Percentiles rank a stretch among this genome's conserved stretches.
phyloP scores from a whole-genome alignment of 164 flowering plant genomes.

The Macadamia integrifolia region DNA sequence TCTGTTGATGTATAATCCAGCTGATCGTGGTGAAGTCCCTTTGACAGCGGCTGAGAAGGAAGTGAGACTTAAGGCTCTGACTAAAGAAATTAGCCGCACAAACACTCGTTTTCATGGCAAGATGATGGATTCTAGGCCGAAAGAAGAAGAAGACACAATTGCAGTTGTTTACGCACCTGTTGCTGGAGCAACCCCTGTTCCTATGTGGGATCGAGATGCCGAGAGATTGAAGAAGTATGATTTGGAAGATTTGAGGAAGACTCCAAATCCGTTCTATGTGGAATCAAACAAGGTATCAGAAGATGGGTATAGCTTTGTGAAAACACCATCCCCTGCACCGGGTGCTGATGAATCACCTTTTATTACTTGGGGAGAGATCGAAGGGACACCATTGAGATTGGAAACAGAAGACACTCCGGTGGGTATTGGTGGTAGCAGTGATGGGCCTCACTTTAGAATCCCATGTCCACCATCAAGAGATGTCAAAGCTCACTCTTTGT shows the following conservation, averaged over 20 bases:
- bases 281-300: slow-evolving; percentile 68
- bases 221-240: slow-evolving; percentile 75
- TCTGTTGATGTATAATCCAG: slow-evolving; percentile 81
- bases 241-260: slow-evolving; percentile 83
- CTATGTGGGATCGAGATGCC: slow-evolving; percentile 42
- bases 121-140: slow-evolving; percentile 46
- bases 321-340: slow-evolving; percentile 90
- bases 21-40: slow-evolving; percentile 65
- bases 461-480: slow-evolving; percentile 72
- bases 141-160: slow-evolving; percentile 64
- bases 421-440: slow-evolving; percentile 73
- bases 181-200: slow-evolving; percentile 66
- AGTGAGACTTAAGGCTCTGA: slow-evolving; percentile 58
- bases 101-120: slow-evolving; percentile 82
- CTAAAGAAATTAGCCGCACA: slow-evolving; percentile 55
- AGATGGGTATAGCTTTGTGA: slow-evolving; percentile 77
- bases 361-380: slow-evolving; percentile 98
- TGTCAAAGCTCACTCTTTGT: slow-evolving; percentile 76
- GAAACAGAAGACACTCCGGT: slow-evolving; percentile 77
- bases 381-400: slow-evolving; percentile 89
- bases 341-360: slow-evolving; percentile 91
- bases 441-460: slow-evolving; percentile 77
- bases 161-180: slow-evolving; percentile 74
- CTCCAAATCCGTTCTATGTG: slow-evolving; percentile 68
- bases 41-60: slow-evolving; percentile 72